Evolutionary conservation across 768 basidiomycete species (phyloP).

Genomic region (Amanita rimosa): DNA sequence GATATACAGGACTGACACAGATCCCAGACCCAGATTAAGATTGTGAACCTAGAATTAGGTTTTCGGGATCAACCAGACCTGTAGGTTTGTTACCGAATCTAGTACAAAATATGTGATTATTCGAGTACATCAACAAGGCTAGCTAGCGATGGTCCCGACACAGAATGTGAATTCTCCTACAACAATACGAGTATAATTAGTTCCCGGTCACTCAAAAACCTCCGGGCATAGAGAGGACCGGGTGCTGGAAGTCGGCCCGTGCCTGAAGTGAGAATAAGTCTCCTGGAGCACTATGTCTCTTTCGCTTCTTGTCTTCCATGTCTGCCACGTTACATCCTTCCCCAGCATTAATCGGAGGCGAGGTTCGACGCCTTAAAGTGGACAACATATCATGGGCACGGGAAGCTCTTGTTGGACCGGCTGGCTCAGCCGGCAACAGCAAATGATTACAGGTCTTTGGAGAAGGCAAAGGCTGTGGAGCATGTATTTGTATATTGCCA

Average conservation of each 20-base stretch:
- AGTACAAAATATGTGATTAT: neutral
- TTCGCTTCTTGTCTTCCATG: slow-evolving; percentile 25
- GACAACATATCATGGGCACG: slow-evolving; percentile 50
- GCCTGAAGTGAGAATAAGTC: slow-evolving; percentile 36
- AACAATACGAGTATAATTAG: neutral
- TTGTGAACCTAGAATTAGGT: neutral
- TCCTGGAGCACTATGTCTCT: slow-evolving; percentile 53
- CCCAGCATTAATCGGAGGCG: slow-evolving; percentile 22
- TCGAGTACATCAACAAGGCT: neutral
- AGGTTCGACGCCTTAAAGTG: slow-evolving; percentile 46
- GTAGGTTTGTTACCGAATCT: neutral
- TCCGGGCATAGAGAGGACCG: slow-evolving; percentile 45
- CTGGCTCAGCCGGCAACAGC: neutral
- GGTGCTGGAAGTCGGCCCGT: slow-evolving; percentile 48
- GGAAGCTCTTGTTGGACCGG: slow-evolving; percentile 6
- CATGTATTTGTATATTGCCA: neutral
- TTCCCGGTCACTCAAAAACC: slow-evolving; percentile 31
- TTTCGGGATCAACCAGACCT: neutral
- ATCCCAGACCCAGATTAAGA: neutral
- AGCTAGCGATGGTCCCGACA: neutral
- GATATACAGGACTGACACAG: slow-evolving; percentile 1
- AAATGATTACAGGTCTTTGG: neutral
- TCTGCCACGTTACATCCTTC: slow-evolving; percentile 10
- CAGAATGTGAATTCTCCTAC: neutral
- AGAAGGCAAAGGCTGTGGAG: neutral